Evolutionary conservation across 1,139 yeast species (phyloP), one percentile per base, ranked within the genome.

Genomic region (Saccharomycopsis hybrid): DNA sequence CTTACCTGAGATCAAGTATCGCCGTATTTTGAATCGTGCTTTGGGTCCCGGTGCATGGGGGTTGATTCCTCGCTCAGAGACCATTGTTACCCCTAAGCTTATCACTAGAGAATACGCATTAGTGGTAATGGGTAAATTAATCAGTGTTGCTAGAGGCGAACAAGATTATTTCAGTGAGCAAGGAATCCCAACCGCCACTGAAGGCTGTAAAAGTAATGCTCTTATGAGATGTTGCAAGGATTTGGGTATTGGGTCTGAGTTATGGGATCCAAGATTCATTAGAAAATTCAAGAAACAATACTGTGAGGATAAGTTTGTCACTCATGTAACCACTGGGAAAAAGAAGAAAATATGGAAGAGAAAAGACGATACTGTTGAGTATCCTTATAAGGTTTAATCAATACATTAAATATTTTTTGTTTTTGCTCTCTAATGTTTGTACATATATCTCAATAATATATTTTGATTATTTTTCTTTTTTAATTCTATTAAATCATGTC

Each of bases 21-120:
- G 98, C 56, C 76, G 98, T 45, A 84, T 89, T 35, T 68, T 92
- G 58, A 90, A 90, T 66, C 74, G 75, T 39, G 95, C 97, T 0
- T 90, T 92, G 71, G 98, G 98, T 2, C 97, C 98, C 2, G 98
- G 98, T 28, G 97, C 96, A 1, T 92, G 98, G 98, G 98, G 98
- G 0, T 71, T 92, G 53, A 96, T 95, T 0, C 97, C 98, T 7
- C 71, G 98, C 52, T 84, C 96, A 0, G 94, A 85, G 57, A 84
- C 96, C 0, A 70, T 78, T 49, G 80, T 92, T 31, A 83, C 95
- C 1, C 68, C 72, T 35, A 73, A 70, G 49, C 69, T 79, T 18
- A 73, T 78, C n/a, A 86, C 96, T 5, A 75, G 98, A 55, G 98
- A 92, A 63, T 92, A 87, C 61, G 97, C 90, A 0, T 70, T 92